Conservation (phyloP, 1,284 basidiomycete genomes). For the Laetiporus sulphureus region DNA sequence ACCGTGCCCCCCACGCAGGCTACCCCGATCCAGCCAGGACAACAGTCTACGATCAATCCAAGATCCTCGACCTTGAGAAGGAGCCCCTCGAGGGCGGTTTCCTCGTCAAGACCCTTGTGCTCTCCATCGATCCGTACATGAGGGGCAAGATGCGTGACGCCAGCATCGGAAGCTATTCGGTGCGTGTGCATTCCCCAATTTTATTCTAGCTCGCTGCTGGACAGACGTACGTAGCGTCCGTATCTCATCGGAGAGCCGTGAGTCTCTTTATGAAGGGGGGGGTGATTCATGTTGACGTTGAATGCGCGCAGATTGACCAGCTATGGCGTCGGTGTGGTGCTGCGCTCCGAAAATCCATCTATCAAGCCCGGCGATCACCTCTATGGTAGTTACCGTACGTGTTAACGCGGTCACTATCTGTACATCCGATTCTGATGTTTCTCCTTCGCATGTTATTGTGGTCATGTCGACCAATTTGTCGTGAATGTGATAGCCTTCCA, state of each 20-base stretch:
- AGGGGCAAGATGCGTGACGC: slow-evolving; percentile 28
- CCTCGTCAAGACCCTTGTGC: slow-evolving; percentile 39
- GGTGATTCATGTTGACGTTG: too few relatives aligned
- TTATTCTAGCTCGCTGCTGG: neutral
- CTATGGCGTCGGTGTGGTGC: slow-evolving; percentile 33
- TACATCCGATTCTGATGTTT: neutral
- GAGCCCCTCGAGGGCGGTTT: slow-evolving; percentile 44
- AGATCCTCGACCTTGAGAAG: slow-evolving; percentile 43
- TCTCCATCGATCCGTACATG: slow-evolving; percentile 46
- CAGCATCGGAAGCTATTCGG: slow-evolving; percentile 8
- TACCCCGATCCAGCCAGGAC: slow-evolving; percentile 41
- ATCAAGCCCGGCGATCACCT: slow-evolving; percentile 39
- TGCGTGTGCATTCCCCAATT: slow-evolving; percentile 1
- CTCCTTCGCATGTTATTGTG: neutral
- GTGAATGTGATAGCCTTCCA: slow-evolving; percentile 9
- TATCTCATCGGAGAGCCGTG: slow-evolving; percentile 12
- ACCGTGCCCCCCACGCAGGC: slow-evolving; percentile 13
- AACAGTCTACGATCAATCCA: slow-evolving; percentile 37
- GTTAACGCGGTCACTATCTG: neutral
- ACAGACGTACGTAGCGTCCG: slow-evolving; percentile 7
- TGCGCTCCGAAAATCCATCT: slow-evolving; percentile 34
- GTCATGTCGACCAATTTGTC: too few relatives aligned
- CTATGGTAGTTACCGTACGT: slow-evolving; percentile 19
- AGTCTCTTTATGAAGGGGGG: slow-evolving; percentile 1
- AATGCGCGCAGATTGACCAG: slow-evolving; percentile 10